Evolutionary conservation across 2,329 filamentous ascomycete species (phyloP).

Genomic region (Nakataea oryzae): DNA sequence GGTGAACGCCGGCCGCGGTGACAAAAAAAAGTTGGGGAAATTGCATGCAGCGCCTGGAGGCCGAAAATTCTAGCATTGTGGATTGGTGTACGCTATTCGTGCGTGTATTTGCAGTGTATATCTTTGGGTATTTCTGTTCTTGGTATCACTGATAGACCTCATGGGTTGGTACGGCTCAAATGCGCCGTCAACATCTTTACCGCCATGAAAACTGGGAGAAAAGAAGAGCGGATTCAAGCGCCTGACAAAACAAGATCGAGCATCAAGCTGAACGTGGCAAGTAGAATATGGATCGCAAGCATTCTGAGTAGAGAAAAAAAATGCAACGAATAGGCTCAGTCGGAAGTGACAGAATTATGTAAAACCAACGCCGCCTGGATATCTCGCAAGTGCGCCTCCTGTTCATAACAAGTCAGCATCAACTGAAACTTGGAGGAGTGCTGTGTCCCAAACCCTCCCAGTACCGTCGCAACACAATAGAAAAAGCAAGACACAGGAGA

Average conservation of each 20-base stretch:
- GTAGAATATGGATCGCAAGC: too few relatives aligned
- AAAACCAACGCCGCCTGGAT: background rate
- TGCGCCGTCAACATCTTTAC: too few relatives aligned
- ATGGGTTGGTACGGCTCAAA: too few relatives aligned
- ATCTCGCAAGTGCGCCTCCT: background rate
- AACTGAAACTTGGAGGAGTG: background rate
- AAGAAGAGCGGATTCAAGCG: too few relatives aligned
- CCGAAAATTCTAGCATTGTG: background rate
- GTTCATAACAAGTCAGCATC: background rate
- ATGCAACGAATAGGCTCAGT: background rate
- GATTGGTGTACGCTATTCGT: background rate
- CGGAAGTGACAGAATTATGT: background rate
- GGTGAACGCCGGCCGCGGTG: conserved; percentile 23
- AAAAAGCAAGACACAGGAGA: background rate
- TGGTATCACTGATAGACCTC: background rate
- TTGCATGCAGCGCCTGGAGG: background rate
- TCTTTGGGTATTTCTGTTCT: background rate
- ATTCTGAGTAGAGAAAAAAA: background rate
- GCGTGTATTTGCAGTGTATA: background rate
- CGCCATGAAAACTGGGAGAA: too few relatives aligned
- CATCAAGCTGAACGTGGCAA: background rate
- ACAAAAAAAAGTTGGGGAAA: conserved; percentile 7
- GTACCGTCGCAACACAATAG: background rate
- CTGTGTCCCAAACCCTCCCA: background rate
- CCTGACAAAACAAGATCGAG: background rate